A percentile compares a stretch with the other conserved stretches of the same genome.
phyloP scores from a whole-genome alignment of 2,329 filamentous ascomycete species.

The Scytalidium lignicola region DNA sequence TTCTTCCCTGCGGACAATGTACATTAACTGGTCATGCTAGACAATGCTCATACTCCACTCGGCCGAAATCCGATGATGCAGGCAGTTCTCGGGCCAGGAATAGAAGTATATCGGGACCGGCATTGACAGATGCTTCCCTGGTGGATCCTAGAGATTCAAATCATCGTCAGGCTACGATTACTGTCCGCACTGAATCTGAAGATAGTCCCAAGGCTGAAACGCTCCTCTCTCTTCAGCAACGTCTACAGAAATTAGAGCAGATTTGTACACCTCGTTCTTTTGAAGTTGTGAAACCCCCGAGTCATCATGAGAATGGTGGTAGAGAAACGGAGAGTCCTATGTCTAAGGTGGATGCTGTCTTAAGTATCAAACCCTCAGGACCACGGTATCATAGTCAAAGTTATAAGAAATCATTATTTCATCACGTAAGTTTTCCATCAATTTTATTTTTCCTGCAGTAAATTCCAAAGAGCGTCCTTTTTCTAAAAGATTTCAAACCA shows the following conservation, averaged over 20 bases:
- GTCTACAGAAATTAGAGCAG: conserved; percentile 6
- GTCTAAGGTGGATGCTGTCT: conserved; percentile 2
- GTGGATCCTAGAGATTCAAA: not conserved
- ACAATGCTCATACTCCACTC: conserved; percentile 9
- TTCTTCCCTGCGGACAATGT: conserved; percentile 51
- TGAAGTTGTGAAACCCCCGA: not conserved
- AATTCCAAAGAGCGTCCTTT: no score
- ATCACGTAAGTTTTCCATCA: conserved; percentile 4
- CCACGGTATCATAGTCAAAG: conserved; percentile 9
- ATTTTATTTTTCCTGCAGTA: no score
- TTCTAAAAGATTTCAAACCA: not conserved
- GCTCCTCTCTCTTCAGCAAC: conserved; percentile 4
- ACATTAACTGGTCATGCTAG: conserved; percentile 4
- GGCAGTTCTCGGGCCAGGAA: not conserved
- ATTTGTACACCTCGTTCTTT: conserved; percentile 1
- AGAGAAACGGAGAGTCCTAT: not conserved
- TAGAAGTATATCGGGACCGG: not conserved
- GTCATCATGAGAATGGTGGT: not conserved
- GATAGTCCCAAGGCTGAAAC: conserved; percentile 4
- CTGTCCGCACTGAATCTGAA: not conserved
- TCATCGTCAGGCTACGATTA: not conserved
- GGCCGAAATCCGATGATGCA: not conserved
- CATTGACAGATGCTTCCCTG: not conserved
- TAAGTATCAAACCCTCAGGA: conserved; percentile 7
- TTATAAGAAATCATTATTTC: conserved; percentile 7